A percentile compares a stretch with the other conserved stretches of the same genome.
These are phyloP conservation scores for Annulohypoxylon stygium DNA, from an alignment of 495 filamentous ascomycete genomes.

Conservation along the genomic window DNA sequence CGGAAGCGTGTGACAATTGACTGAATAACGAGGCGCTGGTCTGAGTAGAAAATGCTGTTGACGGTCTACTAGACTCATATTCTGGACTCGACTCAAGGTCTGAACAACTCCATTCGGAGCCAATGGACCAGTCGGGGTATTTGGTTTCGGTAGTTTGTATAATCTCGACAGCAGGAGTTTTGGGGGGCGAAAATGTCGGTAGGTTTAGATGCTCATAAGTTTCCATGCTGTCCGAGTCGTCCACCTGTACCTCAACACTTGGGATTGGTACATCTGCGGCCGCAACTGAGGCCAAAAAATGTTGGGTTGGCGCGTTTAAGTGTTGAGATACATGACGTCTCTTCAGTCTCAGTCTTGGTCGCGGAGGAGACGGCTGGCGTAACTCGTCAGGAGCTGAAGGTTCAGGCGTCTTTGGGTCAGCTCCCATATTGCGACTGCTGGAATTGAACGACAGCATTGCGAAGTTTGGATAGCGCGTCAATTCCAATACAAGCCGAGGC, in stretches of 20 bases:
- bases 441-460: constrained; percentile 58
- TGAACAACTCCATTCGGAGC: constrained; percentile 60
- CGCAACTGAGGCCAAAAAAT: constrained; percentile 69
- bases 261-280: constrained; percentile 69
- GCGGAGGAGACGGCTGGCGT: constrained; percentile 57
- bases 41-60: constrained; percentile 63
- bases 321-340: constrained; percentile 60
- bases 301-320: constrained; percentile 65
- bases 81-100: constrained; percentile 62
- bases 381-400: constrained; percentile 51
- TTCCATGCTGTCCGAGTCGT: constrained; percentile 52
- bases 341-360: constrained; percentile 61
- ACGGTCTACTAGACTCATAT: constrained; percentile 65
- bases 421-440: constrained; percentile 52
- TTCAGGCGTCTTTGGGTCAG: constrained; percentile 61
- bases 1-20: constrained; percentile 61
- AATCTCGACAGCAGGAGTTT: constrained; percentile 60
- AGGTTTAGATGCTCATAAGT: constrained; percentile 47
- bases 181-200: constrained; percentile 58
- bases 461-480: constrained; percentile 25
- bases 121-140: constrained; percentile 63
- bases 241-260: constrained; percentile 62
- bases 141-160: constrained; percentile 51
- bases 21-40: constrained; percentile 64
- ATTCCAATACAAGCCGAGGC: constrained; percentile 24